Conservation (phyloP, 257 asterid genomes). For the Leptodermis oblonga region DNA sequence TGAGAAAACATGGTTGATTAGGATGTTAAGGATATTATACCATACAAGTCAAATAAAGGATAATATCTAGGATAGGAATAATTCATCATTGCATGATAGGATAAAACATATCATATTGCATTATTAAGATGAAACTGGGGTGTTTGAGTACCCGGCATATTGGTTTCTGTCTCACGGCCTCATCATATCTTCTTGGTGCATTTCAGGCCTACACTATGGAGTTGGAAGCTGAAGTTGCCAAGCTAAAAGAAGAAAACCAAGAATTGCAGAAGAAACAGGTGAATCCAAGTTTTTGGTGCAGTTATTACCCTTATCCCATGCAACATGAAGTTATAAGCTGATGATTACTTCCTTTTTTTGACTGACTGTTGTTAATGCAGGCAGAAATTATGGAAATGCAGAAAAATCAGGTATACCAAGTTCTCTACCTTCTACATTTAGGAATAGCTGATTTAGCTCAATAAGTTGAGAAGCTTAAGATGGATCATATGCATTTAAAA, state of each 20-base stretch:
- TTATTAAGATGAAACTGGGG: neutral
- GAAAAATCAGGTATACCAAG: constrained; percentile 44
- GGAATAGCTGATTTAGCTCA: too few relatives aligned
- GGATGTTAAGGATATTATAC: neutral
- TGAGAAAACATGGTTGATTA: constrained; percentile 9
- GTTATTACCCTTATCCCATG: neutral
- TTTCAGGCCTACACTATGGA: constrained; percentile 76
- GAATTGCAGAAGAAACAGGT: constrained; percentile 74
- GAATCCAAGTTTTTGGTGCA: neutral
- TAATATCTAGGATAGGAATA: neutral
- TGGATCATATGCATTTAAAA: constrained; percentile 4
- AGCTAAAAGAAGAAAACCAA: constrained; percentile 82
- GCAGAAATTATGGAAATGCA: constrained; percentile 42
- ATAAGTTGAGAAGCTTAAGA: neutral
- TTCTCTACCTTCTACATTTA: neutral
- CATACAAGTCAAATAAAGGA: neutral
- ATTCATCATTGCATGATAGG: neutral
- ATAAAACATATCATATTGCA: neutral
- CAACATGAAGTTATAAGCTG: neutral
- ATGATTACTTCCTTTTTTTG: neutral
- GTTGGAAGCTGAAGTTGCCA: constrained; percentile 88
- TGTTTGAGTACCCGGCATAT: neutral
- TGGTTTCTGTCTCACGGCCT: neutral
- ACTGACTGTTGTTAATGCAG: constrained; percentile 20
- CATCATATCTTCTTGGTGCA: neutral